phyloP scores from a whole-genome alignment of 129 eudicot genomes.

The Calendula officinalis region DNA sequence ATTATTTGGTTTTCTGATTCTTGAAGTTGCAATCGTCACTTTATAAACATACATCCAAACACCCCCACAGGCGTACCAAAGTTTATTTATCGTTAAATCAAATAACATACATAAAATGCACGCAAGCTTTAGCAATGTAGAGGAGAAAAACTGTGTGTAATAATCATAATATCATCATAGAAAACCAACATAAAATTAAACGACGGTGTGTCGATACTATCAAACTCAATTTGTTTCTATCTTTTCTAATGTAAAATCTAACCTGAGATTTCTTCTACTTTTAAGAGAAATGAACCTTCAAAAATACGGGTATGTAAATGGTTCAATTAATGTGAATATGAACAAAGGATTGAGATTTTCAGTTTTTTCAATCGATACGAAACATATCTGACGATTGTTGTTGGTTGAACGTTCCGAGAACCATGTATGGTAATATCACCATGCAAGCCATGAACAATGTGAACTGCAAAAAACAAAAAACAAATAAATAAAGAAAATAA shows the following conservation, averaged over 20 bases:
- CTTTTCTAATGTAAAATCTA: slow-evolving; percentile 16
- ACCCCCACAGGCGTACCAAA: neutral
- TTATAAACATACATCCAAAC: slow-evolving; percentile 2
- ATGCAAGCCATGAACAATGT: slow-evolving; percentile 88
- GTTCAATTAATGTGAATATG: slow-evolving; percentile 24
- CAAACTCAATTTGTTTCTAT: slow-evolving; percentile 18
- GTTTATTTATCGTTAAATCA: neutral
- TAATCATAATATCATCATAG: neutral
- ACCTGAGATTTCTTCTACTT: slow-evolving; percentile 23
- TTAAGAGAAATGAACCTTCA: slow-evolving; percentile 24
- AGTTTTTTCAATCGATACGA: slow-evolving; percentile 54
- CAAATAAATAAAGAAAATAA: neutral
- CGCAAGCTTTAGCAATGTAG: neutral
- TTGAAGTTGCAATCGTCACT: slow-evolving; percentile 18
- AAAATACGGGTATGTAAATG: slow-evolving; percentile 15
- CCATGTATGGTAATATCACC: slow-evolving; percentile 77
- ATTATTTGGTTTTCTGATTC: neutral
- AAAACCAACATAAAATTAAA: too few relatives aligned
- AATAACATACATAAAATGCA: neutral
- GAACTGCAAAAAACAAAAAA: slow-evolving; percentile 45
- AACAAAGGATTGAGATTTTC: slow-evolving; percentile 25
- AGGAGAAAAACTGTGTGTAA: too few relatives aligned
- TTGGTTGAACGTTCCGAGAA: slow-evolving; percentile 52
- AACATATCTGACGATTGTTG: slow-evolving; percentile 59
- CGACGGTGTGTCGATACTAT: slow-evolving; percentile 27